Base-by-base conservation (phyloP, 495 filamentous ascomycete genomes). In the Neurospora sublineolata region DNA sequence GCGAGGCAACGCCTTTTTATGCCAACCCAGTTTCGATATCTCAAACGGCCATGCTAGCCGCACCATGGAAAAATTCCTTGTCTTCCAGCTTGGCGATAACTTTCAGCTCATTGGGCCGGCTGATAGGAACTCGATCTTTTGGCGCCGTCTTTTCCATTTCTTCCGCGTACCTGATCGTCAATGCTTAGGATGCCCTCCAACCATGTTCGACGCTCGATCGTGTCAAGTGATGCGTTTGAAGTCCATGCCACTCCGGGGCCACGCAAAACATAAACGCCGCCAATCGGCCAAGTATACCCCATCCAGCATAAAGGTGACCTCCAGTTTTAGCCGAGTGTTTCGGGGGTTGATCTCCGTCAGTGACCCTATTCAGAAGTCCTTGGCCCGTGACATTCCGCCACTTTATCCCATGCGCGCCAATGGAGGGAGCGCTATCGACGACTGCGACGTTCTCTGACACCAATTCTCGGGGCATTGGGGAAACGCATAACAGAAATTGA, bases 271-370 rank as follows among this genome's bases (percentile, higher is more conserved):
- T 7, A 10, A 58, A 67, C 38, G 68, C 68, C 71, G 4, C 18
- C 39, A 70, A 46, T 70, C 68, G 44, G 39, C 60, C 73, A 30
- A 64, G 20, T 41, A 70, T 72, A 68, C 68, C n/a, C 3, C 38
- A 23, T 14, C 6, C 6, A 18, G 46, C 11, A 33, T 52, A 3
- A 60, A 30, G 14, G 27, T 60, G 23, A 30, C 52, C 12, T 60
- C 23, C 23, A 14, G 23, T 60, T 30, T 75, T 75, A 75, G 69
- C 73, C 73, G 73, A 69, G 18, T 37, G 42, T 52, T 52, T 14
- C 52, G 30, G 38, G 37, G 40, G 16, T 37, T 23, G 46, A 37
- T 69, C 20, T 30, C 68, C 60, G 37, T 52, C 30, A 64, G 14
- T 40, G 5, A 6, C 33, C 37, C 5, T 52, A 16, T 16, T 39